Evolutionary conservation across 129 eudicot species (phyloP), one percentile per base, ranked within the genome.

Genomic region (Helianthus tuberosus): DNA sequence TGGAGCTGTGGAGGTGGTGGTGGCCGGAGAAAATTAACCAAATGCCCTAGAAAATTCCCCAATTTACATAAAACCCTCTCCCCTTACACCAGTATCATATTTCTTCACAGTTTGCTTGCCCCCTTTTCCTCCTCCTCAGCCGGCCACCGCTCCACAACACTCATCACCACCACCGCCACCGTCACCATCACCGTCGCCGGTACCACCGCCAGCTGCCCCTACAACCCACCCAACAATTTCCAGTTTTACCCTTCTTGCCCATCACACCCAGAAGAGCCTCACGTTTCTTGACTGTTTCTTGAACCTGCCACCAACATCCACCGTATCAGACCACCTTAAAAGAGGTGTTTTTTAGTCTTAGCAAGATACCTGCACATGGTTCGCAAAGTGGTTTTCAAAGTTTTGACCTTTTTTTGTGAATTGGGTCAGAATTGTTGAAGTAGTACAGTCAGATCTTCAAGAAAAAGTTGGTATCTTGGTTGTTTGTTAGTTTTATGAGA

Each of bases 361-460:
- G 62, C 64, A 52, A 52, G 38, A 27, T 25, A 20, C 77, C 52
- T 50, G 48, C 61, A 53, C 39, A 38, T 72, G 47, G 63, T 72
- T 79, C 75, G 38, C 71, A 71, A 52, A 63, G 60, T 82, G 84
- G 77, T 66, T 81, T 73, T 68, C 76, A 64, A 58, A 69, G 63
- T 43, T 41, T 57, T 46, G 65, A 75, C 54, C 83, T 20, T 20
- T 77, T 77, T 78, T 53, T 61, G 51, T 75, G 51, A 16, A 48
- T 27, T 89, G 74, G 67, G 67, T 52, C 77, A 69, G 47, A 79
- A 50, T 64, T 64, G 72, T 77, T 73, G 66, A 12, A 78, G 51
- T 72, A 52, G 53, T 32, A 50, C 82, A 50, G 85, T 58, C 91
- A 89, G 96, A 89, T 89, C 91, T 84, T 67, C 77, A 48, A 41